These are phyloP conservation scores for Nyssa sinensis DNA, from an alignment of 148 eudicot genomes.

Conservation along the genomic window DNA sequence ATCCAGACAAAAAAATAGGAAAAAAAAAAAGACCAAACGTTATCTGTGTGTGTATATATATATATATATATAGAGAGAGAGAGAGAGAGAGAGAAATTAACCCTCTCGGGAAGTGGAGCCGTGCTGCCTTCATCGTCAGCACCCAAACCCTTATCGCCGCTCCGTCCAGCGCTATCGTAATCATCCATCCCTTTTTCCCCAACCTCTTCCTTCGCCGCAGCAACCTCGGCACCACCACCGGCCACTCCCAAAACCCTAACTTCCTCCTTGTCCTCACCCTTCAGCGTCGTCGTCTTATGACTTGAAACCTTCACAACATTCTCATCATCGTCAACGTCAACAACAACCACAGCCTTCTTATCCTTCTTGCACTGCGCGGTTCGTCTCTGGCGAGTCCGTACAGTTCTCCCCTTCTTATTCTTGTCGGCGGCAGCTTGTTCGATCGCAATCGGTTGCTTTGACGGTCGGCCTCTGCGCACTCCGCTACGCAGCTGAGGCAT, in stretches of 20 bases:
- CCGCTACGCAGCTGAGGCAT: conserved; percentile 73
- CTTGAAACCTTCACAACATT: conserved; percentile 25
- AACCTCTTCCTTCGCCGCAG: conserved; percentile 24
- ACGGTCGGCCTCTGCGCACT: conserved; percentile 56
- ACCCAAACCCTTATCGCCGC: conserved; percentile 42
- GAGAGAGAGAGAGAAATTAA: conserved; percentile 8
- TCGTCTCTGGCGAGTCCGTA: conserved; percentile 14
- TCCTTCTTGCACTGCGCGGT: conserved; percentile 21
- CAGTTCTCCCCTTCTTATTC: conserved; percentile 8
- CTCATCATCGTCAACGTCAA: conserved; percentile 23
- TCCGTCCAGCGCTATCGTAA: conserved; percentile 54
- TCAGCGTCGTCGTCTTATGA: conserved; percentile 20
- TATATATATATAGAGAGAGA: not conserved
- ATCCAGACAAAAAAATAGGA: not conserved
- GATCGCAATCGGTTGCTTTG: conserved; percentile 13
- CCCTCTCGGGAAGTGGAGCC: conserved; percentile 76
- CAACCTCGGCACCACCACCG: conserved; percentile 18
- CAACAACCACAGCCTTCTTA: conserved; percentile 23
- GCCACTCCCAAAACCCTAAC: conserved; percentile 23
- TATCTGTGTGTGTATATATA: not conserved
- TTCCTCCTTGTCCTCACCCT: conserved; percentile 13
- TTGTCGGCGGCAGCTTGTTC: conserved; percentile 6
- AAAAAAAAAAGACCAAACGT: not conserved
- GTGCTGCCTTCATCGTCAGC: conserved; percentile 60
- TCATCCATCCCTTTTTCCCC: conserved; percentile 58